These are phyloP conservation scores for Patellifolia procumbens DNA, from an alignment of 179 eudicot genomes.

Conservation along the genomic window DNA sequence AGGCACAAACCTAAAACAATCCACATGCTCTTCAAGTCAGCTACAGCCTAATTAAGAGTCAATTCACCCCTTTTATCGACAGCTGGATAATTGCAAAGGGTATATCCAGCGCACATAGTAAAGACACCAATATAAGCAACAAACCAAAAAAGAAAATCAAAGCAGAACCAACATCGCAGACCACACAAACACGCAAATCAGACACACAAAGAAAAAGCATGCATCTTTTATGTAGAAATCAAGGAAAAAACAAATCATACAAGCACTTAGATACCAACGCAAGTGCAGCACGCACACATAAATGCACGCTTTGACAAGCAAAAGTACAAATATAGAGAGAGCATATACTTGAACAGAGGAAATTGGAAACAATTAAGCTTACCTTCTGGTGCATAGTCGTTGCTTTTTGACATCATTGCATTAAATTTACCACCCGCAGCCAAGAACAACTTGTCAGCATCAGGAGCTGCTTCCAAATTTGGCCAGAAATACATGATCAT, in stretches of 20 bases:
- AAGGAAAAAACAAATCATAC: no score
- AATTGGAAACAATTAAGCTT: conserved; percentile 16
- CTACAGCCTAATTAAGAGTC: not conserved
- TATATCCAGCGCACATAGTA: not conserved
- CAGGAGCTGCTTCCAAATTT: conserved; percentile 71
- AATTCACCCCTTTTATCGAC: not conserved
- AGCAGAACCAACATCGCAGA: not conserved
- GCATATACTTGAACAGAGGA: not conserved
- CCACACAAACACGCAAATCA: not conserved
- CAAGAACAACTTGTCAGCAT: conserved; percentile 92
- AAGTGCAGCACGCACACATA: not conserved
- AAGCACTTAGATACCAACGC: not conserved
- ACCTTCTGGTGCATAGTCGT: conserved; percentile 87
- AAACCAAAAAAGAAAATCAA: no score
- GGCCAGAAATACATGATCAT: conserved; percentile 8
- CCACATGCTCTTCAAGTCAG: not conserved
- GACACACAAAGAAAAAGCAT: not conserved
- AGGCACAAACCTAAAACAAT: no score
- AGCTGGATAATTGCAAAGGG: not conserved
- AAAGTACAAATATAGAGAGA: not conserved
- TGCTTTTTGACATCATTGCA: conserved; percentile 94
- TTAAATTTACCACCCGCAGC: conserved; percentile 97
- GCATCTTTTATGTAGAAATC: no score
- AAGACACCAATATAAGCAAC: not conserved
- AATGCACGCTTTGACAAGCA: not conserved